Evolutionary conservation across 495 filamentous ascomycete species (phyloP).

Genomic region (Podospora comata): DNA sequence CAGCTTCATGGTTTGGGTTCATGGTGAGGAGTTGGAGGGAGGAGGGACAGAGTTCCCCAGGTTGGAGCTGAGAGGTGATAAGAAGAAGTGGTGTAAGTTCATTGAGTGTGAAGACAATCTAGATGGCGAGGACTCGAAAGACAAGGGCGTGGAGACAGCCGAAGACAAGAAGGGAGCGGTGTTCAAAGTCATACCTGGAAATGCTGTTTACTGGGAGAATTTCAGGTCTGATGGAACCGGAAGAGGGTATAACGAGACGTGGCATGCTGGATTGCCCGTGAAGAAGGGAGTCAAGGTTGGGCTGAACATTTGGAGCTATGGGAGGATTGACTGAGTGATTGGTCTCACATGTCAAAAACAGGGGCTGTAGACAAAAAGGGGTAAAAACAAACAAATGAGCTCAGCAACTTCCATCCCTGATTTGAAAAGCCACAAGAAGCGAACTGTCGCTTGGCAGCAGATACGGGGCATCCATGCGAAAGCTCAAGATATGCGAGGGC

Average conservation of each 20-base stretch:
- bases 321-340: constrained; percentile 27
- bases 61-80: constrained; percentile 25
- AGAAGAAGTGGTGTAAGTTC: constrained; percentile 43
- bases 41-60: constrained; percentile 48
- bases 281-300: constrained; percentile 43
- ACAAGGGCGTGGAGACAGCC: neutral
- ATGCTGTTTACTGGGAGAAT: constrained; percentile 52
- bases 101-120: constrained; percentile 35
- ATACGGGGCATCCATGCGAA: neutral
- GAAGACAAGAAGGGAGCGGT: constrained; percentile 29
- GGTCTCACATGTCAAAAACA: neutral
- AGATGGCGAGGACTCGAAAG: neutral
- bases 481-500: neutral
- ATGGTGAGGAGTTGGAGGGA: constrained; percentile 31
- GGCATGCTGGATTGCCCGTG: constrained; percentile 49
- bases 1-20: constrained; percentile 48
- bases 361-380: neutral
- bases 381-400: constrained; percentile 1
- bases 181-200: constrained; percentile 43
- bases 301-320: constrained; percentile 50
- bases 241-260: constrained; percentile 45
- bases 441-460: constrained; percentile 1
- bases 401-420: neutral
- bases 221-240: constrained; percentile 45
- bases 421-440: neutral